phyloP scores from a whole-genome alignment of 108 stramenopile species.

The Stephanodiscus minutulus region DNA sequence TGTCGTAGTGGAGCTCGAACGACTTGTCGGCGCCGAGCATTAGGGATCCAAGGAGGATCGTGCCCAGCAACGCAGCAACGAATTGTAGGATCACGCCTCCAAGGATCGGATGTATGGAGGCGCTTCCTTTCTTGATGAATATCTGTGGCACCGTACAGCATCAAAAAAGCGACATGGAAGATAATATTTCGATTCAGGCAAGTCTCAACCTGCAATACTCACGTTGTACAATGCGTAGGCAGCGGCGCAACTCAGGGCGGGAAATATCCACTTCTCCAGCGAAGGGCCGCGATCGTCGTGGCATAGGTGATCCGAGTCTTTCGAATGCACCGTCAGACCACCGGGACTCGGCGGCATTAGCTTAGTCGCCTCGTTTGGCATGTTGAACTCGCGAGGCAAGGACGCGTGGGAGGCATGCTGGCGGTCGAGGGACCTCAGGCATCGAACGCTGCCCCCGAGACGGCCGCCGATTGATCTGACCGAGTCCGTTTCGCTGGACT shows the following conservation, averaged over 20 bases:
- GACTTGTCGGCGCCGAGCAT: slow-evolving; percentile 10
- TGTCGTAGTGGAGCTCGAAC: slow-evolving; percentile 20
- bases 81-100: slow-evolving; percentile 78
- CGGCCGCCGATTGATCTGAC: slow-evolving; percentile 9
- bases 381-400: slow-evolving; percentile 1
- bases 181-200: not conserved
- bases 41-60: slow-evolving; percentile 24
- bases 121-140: slow-evolving; percentile 74
- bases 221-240: slow-evolving; percentile 74
- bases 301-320: not conserved
- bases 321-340: slow-evolving; percentile 1
- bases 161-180: too few relatives aligned
- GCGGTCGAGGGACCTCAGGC: not conserved
- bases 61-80: slow-evolving; percentile 68
- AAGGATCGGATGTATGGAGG: slow-evolving; percentile 64
- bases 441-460: slow-evolving; percentile 2
- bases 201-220: slow-evolving; percentile 1
- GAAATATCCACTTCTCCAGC: slow-evolving; percentile 61
- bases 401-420: not conserved
- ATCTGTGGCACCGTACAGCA: slow-evolving; percentile 26
- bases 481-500: slow-evolving; percentile 1
- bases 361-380: not conserved
- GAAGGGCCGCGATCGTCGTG: slow-evolving; percentile 12
- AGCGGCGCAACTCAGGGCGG: slow-evolving; percentile 66
- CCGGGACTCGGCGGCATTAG: not conserved